Percentiles rank a stretch among this genome's conserved stretches.
These are phyloP conservation scores for Neostapfia colusana DNA, from an alignment of 176 grass and related monocot species.

Conservation along the genomic window DNA sequence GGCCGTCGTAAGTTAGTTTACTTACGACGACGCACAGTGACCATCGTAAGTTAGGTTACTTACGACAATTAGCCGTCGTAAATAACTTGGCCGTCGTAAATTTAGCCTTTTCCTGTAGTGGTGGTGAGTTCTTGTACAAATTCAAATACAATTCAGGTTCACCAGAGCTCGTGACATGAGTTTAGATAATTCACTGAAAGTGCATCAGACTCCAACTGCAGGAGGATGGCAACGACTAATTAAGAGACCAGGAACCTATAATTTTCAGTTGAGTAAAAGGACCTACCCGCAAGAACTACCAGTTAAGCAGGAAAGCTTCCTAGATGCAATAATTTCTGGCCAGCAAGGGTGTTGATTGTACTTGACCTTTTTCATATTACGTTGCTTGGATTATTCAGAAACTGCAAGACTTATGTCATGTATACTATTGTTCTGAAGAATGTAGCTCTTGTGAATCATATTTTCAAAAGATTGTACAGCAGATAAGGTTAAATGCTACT, in stretches of 20 bases:
- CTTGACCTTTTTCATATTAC: not conserved
- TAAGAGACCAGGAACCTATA: not conserved
- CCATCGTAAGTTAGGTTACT: no score
- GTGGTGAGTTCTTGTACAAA: slow-evolving; percentile 36
- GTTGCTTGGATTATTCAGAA: not conserved
- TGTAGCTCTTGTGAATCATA: not conserved
- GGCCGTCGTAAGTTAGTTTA: no score
- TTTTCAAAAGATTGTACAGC: not conserved
- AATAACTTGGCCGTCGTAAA: no score
- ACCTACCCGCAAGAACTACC: not conserved
- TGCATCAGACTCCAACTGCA: slow-evolving; percentile 26
- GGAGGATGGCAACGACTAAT: not conserved
- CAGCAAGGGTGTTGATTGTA: not conserved
- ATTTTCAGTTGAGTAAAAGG: not conserved
- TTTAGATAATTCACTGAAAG: not conserved
- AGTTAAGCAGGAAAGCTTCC: not conserved
- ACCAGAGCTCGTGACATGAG: not conserved
- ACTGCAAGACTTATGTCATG: not conserved
- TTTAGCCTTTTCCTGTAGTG: no score
- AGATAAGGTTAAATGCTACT: not conserved
- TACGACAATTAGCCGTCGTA: no score
- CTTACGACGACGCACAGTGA: no score
- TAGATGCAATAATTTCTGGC: not conserved
- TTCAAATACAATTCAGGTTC: not conserved
- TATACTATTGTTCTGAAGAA: not conserved